Percentiles rank a stretch among this genome's conserved stretches.
Conservation (phyloP, 306 rosid species). For the Vigna nakashimae region DNA sequence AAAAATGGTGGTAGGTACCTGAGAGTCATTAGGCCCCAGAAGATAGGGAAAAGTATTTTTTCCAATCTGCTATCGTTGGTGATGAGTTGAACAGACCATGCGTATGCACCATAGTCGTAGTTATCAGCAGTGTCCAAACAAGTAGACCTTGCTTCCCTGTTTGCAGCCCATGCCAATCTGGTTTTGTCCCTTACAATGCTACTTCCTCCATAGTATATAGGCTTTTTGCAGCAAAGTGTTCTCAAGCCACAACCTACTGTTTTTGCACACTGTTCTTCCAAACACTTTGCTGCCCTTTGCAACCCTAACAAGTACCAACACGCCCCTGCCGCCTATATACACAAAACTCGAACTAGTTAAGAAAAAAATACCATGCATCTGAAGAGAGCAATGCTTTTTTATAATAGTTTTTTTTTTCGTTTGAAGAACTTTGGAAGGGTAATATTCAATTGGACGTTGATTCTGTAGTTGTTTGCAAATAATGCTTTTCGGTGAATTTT, state of each 20-base stretch:
- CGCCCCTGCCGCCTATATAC: slow-evolving; percentile 94
- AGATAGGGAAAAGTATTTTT: slow-evolving; percentile 86
- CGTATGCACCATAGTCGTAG: slow-evolving; percentile 76
- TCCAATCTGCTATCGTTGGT: slow-evolving; percentile 77
- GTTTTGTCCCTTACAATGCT: slow-evolving; percentile 54
- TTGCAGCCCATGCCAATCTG: slow-evolving; percentile 69
- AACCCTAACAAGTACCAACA: slow-evolving; percentile 95
- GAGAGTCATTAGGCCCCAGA: slow-evolving; percentile 98
- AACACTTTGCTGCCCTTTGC: slow-evolving; percentile 80
- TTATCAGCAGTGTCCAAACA: slow-evolving; percentile 68
- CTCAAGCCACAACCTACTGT: slow-evolving; percentile 57
- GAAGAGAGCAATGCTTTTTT: too few species aligned
- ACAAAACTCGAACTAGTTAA: not conserved
- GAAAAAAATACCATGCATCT: too few species aligned
- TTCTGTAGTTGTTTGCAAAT: not conserved
- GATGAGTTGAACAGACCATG: slow-evolving; percentile 90
- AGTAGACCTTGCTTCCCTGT: slow-evolving; percentile 66
- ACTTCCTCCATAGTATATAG: slow-evolving; percentile 68
- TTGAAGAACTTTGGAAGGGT: too few species aligned
- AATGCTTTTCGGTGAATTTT: not conserved
- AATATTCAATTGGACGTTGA: too few species aligned
- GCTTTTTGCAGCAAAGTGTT: slow-evolving; percentile 66
- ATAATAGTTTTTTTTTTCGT: too few species aligned
- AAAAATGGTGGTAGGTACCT: slow-evolving; percentile 50
- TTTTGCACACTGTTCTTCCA: slow-evolving; percentile 67